Evolutionary conservation across 768 basidiomycete species (phyloP), one percentile per base, ranked within the genome.

Genomic region (Macrolepiota dolichaula): DNA sequence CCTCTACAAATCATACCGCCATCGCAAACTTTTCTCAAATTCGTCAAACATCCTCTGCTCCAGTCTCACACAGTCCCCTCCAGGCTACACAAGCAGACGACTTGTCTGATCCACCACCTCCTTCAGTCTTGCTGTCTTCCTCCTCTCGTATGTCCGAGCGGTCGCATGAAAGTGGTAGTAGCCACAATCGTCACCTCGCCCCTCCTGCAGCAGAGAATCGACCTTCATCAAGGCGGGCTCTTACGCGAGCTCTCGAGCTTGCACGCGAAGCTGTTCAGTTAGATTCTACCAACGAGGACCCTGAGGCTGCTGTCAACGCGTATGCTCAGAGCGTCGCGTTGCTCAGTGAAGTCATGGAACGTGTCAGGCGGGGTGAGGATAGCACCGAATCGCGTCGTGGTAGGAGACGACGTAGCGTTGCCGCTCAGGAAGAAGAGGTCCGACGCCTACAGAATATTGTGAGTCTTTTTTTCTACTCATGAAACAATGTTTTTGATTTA

Each of bases 401-500:
- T 66, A 81, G 75, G 63, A 81, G 89, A 64, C 84, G 88, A 62
- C 83, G 89, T 70, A 92, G 89, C 68, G 85, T 91, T 15, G 87
- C 91, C n/a, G 93, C 94, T 24, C 91, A 94, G 71, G 89, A 92
- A 71, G 94, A 96, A 68, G 94, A 96, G 79, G 88, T 94, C 51
- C 80, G 86, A 66, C 79, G 94, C 65, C 76, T 96, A 60, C 89
- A 90, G 74, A 90, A 90, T 64, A 96, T 96, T 66, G 94, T 94
- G 74, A 77, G 93, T 35, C 62, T 55, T 35, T 55, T 50, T 15
- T 19, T 35, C 51, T n/a, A 44, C 60, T 50, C 24, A 38, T 62
- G 27, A 32, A 64, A 17, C 25, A 56, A 62, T 63, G 57, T 62
- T 32, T 61, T 40, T 51, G 37, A 59, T 37, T 44, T 22, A 25